Conservation (phyloP, 371 early-diverging fungal genomes). For the Nematocida homosporus region DNA sequence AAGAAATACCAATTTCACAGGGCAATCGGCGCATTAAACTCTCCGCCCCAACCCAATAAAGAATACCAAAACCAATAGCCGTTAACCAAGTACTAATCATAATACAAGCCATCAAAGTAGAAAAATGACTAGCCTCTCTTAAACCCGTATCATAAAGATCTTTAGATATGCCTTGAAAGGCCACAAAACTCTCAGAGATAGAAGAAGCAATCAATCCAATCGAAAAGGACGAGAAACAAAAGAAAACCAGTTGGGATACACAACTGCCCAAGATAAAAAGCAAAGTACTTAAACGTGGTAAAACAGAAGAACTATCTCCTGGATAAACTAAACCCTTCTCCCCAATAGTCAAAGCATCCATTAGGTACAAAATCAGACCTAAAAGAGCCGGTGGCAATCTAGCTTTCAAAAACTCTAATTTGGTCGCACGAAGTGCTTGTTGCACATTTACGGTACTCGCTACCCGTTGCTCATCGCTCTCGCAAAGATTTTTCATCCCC, state of each 20-base stretch:
- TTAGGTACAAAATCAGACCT: conserved; percentile 24
- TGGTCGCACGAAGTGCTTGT: background rate
- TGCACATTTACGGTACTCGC: background rate
- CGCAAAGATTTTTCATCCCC: background rate
- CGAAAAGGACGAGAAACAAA: conserved; percentile 35
- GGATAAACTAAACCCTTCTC: background rate
- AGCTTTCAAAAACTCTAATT: background rate
- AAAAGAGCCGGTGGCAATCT: background rate
- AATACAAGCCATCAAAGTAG: conserved; percentile 19
- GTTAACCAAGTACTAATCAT: conserved; percentile 19
- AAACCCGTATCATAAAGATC: background rate
- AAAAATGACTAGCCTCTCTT: background rate
- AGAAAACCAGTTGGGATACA: conserved; percentile 23
- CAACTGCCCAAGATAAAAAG: conserved; percentile 21
- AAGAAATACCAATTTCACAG: conserved; percentile 2
- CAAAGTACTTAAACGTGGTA: conserved; percentile 2
- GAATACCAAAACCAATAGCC: conserved; percentile 1
- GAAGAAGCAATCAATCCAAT: conserved; percentile 46
- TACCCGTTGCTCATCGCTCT: background rate
- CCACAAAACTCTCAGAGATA: conserved; percentile 40
- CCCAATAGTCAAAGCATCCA: conserved; percentile 46
- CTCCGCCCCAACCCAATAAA: conserved; percentile 10
- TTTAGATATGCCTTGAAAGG: background rate
- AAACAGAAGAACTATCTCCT: background rate
- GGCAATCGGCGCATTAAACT: conserved; percentile 17